Conservation (phyloP, 257 asterid species). For the Paraleonurus japonicus region DNA sequence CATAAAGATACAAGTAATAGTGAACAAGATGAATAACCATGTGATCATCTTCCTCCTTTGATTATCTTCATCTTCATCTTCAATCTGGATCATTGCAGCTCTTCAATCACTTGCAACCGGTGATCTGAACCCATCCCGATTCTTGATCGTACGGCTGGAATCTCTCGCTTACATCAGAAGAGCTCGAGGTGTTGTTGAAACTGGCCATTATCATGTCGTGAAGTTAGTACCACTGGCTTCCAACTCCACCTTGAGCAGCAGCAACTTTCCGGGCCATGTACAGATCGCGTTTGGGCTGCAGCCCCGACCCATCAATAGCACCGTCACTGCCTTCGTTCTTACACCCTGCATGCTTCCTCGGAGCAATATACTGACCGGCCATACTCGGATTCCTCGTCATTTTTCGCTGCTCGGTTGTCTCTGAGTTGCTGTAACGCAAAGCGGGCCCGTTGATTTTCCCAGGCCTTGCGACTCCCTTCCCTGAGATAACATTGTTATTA, state of each 20-base stretch:
- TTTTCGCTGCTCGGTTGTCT: slow-evolving; percentile 59
- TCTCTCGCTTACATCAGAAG: too few relatives aligned
- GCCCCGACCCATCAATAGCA: slow-evolving; percentile 32
- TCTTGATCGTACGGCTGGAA: not conserved
- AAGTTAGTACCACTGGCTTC: slow-evolving; percentile 49
- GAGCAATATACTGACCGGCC: slow-evolving; percentile 55
- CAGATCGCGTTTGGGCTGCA: slow-evolving; percentile 44
- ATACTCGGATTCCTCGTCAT: slow-evolving; percentile 51
- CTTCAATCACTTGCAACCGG: slow-evolving; percentile 1
- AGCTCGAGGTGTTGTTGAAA: too few relatives aligned
- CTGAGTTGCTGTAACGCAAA: slow-evolving; percentile 55
- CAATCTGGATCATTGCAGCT: not conserved
- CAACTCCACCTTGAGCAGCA: slow-evolving; percentile 43
- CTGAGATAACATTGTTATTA: slow-evolving; percentile 28
- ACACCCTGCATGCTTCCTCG: slow-evolving; percentile 43
- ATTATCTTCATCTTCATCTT: slow-evolving; percentile 9
- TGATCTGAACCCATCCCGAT: not conserved
- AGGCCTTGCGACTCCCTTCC: slow-evolving; percentile 72
- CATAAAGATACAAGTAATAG: not conserved
- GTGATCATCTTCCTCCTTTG: not conserved
- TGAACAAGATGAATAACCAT: not conserved
- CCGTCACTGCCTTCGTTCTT: slow-evolving; percentile 39
- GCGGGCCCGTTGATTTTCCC: slow-evolving; percentile 71
- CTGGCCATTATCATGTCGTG: not conserved
- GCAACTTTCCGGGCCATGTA: slow-evolving; percentile 52